phyloP scores from a whole-genome alignment of 208 protist species.

The Leishmania guyanensis region DNA sequence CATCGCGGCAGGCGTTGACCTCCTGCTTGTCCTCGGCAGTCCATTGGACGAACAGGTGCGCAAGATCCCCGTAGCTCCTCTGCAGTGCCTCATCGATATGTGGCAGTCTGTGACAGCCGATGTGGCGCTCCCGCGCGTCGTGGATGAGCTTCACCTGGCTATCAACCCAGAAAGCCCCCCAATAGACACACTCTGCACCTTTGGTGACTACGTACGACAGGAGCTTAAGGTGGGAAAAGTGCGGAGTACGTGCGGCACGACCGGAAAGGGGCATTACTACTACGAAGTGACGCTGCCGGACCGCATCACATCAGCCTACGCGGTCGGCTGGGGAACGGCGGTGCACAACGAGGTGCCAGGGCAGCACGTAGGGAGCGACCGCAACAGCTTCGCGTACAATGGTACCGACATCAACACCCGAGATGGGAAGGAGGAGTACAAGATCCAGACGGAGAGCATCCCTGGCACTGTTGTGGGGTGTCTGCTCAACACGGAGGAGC shows the following conservation, averaged over 20 bases:
- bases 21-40: constrained; percentile 59
- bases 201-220: constrained; percentile 74
- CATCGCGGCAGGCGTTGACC: constrained; percentile 77
- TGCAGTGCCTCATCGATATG: constrained; percentile 85
- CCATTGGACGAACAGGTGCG: constrained; percentile 39
- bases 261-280: constrained; percentile 68
- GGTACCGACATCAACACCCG: constrained; percentile 69
- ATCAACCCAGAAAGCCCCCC: constrained; percentile 11
- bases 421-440: constrained; percentile 84
- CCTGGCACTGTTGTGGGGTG: constrained; percentile 77
- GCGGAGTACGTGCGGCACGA: constrained; percentile 55
- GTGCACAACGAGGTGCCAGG: constrained; percentile 80
- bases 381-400: constrained; percentile 85
- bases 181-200: constrained; percentile 67
- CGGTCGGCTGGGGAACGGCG: constrained; percentile 86
- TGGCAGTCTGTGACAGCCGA: constrained; percentile 55
- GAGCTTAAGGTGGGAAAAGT: constrained; percentile 89
- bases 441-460: constrained; percentile 50
- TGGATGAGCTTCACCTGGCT: constrained; percentile 53
- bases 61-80: constrained; percentile 68
- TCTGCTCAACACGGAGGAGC: constrained; percentile 79
- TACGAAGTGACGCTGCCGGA: constrained; percentile 88
- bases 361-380: constrained; percentile 89
- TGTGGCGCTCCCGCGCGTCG: constrained; percentile 57
- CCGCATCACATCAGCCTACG: constrained; percentile 66